phyloP scores from a whole-genome alignment of 176 grass and related monocot species.

The Urochloa ruziziensis region DNA sequence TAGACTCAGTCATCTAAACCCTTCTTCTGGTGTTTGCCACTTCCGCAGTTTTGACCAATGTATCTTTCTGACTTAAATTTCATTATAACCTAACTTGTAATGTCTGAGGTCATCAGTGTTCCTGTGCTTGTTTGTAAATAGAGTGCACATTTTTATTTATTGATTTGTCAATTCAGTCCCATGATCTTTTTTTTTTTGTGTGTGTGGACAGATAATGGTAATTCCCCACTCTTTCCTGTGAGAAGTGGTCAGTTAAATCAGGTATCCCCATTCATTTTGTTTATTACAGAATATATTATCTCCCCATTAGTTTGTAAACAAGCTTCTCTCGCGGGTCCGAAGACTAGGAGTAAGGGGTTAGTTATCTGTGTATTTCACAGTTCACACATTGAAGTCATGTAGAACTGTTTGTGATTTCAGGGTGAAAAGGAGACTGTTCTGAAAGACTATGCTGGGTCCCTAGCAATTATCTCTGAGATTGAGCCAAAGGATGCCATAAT shows the following conservation, averaged over 20 bases:
- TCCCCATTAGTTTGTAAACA: not conserved
- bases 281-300: not conserved
- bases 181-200: constrained; percentile 1
- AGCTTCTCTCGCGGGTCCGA: not conserved
- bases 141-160: not conserved
- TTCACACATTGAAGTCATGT: not conserved
- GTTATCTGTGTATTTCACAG: constrained; percentile 2
- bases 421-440: constrained; percentile 33
- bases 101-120: not conserved
- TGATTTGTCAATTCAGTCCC: not conserved
- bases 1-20: not conserved
- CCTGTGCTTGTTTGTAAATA: not conserved
- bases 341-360: not conserved
- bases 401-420: constrained; percentile 33
- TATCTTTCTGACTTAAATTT: constrained; percentile 3
- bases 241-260: constrained; percentile 26
- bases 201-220: constrained; percentile 40
- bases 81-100: not conserved
- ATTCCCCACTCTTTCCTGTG: not conserved
- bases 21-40: not conserved
- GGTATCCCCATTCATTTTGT: constrained; percentile 24
- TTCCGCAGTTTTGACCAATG: constrained; percentile 4
- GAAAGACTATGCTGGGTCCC: constrained; percentile 47
- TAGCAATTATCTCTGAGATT: constrained; percentile 78
- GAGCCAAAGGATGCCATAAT: constrained; percentile 73